These are phyloP conservation scores for Salix purpurea DNA, from an alignment of 345 rosid genomes.

Conservation along the genomic window DNA sequence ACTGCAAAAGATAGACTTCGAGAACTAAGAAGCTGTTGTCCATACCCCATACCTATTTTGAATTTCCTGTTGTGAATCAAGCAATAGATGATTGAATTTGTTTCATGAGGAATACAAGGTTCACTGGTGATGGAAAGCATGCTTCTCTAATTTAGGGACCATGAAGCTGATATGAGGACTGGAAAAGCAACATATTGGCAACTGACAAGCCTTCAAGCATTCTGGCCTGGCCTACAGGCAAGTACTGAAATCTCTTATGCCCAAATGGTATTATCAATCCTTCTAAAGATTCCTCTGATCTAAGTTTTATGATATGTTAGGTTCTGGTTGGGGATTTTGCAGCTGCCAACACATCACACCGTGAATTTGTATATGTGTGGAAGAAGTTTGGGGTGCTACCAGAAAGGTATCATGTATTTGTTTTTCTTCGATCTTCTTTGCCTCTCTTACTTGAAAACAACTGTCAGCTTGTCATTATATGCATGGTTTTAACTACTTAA, in stretches of 20 bases:
- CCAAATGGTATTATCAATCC: not conserved
- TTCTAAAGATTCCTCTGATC: constrained; percentile 19
- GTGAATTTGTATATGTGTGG: constrained; percentile 83
- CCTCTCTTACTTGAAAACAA: not conserved
- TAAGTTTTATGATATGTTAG: constrained; percentile 36
- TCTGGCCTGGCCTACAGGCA: constrained; percentile 99
- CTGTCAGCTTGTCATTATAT: not conserved
- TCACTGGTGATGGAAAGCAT: constrained; percentile 5
- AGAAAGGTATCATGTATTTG: constrained; percentile 50
- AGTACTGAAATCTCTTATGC: constrained; percentile 17
- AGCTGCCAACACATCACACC: constrained; percentile 88
- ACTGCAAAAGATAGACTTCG: not conserved
- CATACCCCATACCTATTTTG: not conserved
- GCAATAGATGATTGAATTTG: not conserved
- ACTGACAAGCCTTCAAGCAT: constrained; percentile 98
- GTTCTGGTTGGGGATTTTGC: constrained; percentile 89
- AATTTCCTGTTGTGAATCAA: not conserved
- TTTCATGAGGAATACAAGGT: not conserved
- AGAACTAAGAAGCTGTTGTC: not conserved
- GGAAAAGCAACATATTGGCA: constrained; percentile 98
- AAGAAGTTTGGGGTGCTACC: constrained; percentile 85
- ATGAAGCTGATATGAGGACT: constrained; percentile 94
- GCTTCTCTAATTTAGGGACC: constrained; percentile 55
- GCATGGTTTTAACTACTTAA: not conserved
- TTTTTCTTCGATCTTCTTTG: not conserved